Base-by-base conservation (phyloP, 768 basidiomycete species). In the Lyophyllum decastes region DNA sequence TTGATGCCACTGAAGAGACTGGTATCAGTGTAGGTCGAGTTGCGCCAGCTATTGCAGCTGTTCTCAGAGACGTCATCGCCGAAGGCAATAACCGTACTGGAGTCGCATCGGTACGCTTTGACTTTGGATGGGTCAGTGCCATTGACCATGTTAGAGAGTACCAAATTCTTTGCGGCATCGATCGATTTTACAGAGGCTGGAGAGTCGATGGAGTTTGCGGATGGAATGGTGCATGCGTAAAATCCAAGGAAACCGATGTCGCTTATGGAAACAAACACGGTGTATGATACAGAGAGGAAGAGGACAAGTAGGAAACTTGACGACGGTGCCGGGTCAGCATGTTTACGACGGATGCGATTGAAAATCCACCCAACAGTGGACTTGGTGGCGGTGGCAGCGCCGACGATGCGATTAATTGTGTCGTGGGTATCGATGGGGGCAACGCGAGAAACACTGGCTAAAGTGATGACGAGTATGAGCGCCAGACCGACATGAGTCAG, bases 351-450 rank as follows among this genome's bases (percentile, higher is more conserved):
- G 25, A 63, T 17, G 24, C 65, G 68, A 7, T 30, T 55, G 16
- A 65, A 55, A 5, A 68, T 54, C 67, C 66, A 70, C 43, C 61
- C 61, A 14, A 60, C 43, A 19, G 65, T 51, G n/a, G 57, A 24
- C 16, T 21, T 17, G 6, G 58, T 68, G 3, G 51, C 54, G 8
- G 61, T 66, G 0, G 65, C 58, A 16, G 57, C 59, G 14, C 66
- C 62, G 1, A 66, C 59, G 9, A 61, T 52, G 49, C 64, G 66
- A 45, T 62, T 66, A 12, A 69, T 54, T 17, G 64, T 54, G 43
- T 68, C 65, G 46, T 69, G 68, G 2, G 66, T 68, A 10, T 63
- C 62, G 34, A 66, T 48, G 26, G 66, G 55, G 4, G 64, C 66
- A 17, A 65, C 54, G 14, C 62, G 66, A 4, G 66, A 61, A 7